Base-by-base conservation (phyloP, 495 filamentous ascomycete genomes). In the Tuber borchii region DNA sequence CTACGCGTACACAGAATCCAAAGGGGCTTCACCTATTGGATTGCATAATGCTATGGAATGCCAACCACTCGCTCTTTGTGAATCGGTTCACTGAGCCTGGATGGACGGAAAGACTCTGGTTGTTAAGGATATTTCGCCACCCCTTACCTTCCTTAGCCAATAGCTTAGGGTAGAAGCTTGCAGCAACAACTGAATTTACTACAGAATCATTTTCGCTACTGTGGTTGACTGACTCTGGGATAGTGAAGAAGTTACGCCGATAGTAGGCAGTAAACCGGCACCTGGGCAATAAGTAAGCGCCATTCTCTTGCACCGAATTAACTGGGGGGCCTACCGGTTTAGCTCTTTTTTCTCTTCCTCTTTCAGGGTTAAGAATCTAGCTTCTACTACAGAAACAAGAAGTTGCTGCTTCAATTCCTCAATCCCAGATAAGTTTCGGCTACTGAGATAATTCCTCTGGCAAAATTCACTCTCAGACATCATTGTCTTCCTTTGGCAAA, bases 21-120 rank as follows among this genome's bases (percentile, higher is more conserved):
- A 42, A 45, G 19, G 43, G 48, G 22, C 83, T 87, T 78, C 87
- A 91, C 86, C 89, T 87, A 79, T 91, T 95, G 39, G 91, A 91
- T 84, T 97, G 93, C 94, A 97, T 97, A 76, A 97, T 97, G 78
- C 95, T 90, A 83, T 99, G 97, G 83, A 95, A 99, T 0, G 92
- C 93, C 69, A 98, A 84, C 90, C 91, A 97, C 81, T 89, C 89
- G n/a, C 92, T 82, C 26, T 88, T 86, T 20, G 89, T 86, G 34
- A 87, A 85, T 31, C 86, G 88, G 83, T 94, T 97, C 71, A 98
- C 92, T 0, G 93, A 95, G 20, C 89, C 91, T 0, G 93, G 93
- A 81, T 95, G 92, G 14, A 98, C 83, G 72, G 88, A 91, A 74
- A 97, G 93, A 65, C 87, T 87, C 81, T 97, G 94, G 84, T 94